Base-by-base conservation (phyloP, 164 flowering plant species). In the Nymphaea colorata region DNA sequence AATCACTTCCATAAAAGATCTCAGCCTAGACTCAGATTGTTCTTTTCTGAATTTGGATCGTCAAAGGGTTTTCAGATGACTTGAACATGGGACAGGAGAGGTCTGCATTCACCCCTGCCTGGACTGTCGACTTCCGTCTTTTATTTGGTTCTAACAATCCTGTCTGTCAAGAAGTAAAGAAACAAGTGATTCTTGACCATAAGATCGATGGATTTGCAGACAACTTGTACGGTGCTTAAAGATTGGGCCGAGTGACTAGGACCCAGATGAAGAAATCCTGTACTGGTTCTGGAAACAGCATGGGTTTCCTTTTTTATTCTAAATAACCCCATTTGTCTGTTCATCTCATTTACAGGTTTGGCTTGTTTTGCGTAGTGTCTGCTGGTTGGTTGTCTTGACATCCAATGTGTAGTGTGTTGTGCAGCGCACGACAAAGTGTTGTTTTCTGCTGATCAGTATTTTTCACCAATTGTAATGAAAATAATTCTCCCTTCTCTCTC, bases 1-100 rank as follows among this genome's bases (percentile, higher is more conserved):
- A 61, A 11, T 61, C 6, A 62, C 44, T 43, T 60, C n/a, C 41
- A 66, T 47, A n/a, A 66, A 72, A 45, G 72, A 73, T 64, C 66
- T 67, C 3, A 79, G 82, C 59, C 15, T 76, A 51, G 67, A 73
- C 63, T 76, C 81, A 0, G 68, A 67, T 45, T 69, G 64, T 41
- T 76, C 77, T 6, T 57, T 70, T 62, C 66, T 67, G 57, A 74
- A 72, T 55, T 72, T 68, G 77, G 71, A 68, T 64, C 70, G 59
- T 41, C 66, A 45, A 3, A 43, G 47, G 17, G 55, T 60, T 66
- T 64, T 71, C 36, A 68, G 68, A 70, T 73, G 72, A 76, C 42
- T 65, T 53, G 8, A 43, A 25, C 36, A 25, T 25, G 36, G 42
- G 45, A 42, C 36, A 14, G 42, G 43, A 65, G 4, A 47, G 62